Conservation (phyloP, 495 filamentous ascomycete genomes). For the Penicillium goetzii region DNA sequence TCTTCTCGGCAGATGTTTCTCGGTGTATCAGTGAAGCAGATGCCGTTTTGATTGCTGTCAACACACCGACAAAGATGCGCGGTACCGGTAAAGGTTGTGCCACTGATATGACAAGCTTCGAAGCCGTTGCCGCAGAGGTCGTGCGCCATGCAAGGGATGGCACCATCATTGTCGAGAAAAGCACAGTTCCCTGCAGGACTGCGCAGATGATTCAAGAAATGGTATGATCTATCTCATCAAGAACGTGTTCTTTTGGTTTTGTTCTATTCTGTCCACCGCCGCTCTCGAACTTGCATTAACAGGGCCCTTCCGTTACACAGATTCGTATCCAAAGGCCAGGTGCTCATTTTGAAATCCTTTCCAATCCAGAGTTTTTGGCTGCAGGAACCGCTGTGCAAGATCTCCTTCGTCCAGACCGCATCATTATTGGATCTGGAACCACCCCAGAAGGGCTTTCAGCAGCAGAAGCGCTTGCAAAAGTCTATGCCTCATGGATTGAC, state of each 20-base stretch:
- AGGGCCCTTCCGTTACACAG: background rate
- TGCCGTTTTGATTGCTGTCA: conserved; percentile 74
- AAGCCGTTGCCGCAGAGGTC: conserved; percentile 65
- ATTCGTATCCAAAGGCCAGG: conserved; percentile 30
- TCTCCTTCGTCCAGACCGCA: conserved; percentile 67
- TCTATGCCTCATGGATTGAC: conserved; percentile 74
- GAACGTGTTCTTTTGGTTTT: background rate
- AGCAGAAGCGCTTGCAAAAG: conserved; percentile 58
- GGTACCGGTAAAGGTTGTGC: conserved; percentile 70
- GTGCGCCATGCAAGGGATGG: conserved; percentile 64
- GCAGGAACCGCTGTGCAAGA: conserved; percentile 75
- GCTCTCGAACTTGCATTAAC: background rate
- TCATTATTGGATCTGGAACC: conserved; percentile 69
- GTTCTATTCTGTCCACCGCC: background rate
- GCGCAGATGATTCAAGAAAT: conserved; percentile 68
- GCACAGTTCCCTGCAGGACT: conserved; percentile 77
- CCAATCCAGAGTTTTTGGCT: conserved; percentile 80
- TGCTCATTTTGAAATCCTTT: conserved; percentile 75
- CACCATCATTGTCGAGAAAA: conserved; percentile 79
- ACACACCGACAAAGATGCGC: conserved; percentile 75
- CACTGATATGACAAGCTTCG: conserved; percentile 69
- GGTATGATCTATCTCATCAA: conserved; percentile 40
- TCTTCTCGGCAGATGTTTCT: conserved; percentile 70
- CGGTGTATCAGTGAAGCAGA: conserved; percentile 65
- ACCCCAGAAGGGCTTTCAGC: conserved; percentile 59